A percentile compares a stretch with the other conserved stretches of the same genome.
Conservation (phyloP, 306 rosid species). For the Acmispon strigosus region DNA sequence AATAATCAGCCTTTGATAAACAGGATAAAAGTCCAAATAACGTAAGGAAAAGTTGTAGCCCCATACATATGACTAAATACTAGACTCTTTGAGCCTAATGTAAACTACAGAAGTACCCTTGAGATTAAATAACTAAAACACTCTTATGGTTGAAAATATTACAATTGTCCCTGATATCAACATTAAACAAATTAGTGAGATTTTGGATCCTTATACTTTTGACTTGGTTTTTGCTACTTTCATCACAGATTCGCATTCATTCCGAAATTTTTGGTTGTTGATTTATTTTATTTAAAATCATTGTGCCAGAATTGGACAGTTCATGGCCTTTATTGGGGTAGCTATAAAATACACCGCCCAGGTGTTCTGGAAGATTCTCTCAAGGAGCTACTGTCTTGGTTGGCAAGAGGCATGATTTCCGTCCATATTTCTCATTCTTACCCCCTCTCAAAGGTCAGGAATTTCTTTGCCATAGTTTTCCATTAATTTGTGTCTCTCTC, state of each 20-base stretch:
- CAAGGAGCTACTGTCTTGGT: conserved; percentile 73
- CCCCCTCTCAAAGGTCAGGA: conserved; percentile 65
- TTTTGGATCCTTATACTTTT: background rate
- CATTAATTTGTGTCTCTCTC: background rate
- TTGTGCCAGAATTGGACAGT: conserved; percentile 88
- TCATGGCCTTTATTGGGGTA: conserved; percentile 98
- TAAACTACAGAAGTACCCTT: background rate
- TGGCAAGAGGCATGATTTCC: conserved; percentile 64
- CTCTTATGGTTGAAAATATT: background rate
- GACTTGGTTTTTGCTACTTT: background rate
- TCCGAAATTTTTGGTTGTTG: background rate
- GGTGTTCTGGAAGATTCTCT: conserved; percentile 75
- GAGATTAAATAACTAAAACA: background rate
- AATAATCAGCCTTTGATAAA: background rate
- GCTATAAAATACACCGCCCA: conserved; percentile 71
- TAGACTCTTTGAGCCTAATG: background rate
- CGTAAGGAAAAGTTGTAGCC: background rate
- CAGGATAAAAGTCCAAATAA: background rate
- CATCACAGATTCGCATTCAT: background rate
- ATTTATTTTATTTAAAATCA: conserved; percentile 10
- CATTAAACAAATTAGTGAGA: background rate
- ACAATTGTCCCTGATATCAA: background rate
- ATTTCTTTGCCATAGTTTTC: background rate
- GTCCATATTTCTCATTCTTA: conserved; percentile 75
- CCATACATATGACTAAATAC: background rate